phyloP scores from a whole-genome alignment of 257 asterid species.

The Nicotiana tabacum region DNA sequence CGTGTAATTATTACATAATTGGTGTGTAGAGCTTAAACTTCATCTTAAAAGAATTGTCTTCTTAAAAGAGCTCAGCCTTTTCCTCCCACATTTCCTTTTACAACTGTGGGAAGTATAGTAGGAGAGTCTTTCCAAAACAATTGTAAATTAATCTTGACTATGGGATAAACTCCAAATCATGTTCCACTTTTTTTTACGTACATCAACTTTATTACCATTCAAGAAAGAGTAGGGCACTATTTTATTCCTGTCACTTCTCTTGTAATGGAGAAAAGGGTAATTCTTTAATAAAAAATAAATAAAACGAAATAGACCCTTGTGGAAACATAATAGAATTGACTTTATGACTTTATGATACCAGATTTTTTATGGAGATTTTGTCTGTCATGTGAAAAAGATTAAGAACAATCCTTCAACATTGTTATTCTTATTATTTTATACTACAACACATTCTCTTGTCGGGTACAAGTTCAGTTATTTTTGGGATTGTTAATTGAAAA shows the following conservation, averaged over 20 bases:
- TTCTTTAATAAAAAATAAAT: background rate
- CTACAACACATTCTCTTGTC: background rate
- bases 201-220: background rate
- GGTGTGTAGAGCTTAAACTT: background rate
- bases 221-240: background rate
- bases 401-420: background rate
- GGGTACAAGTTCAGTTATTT: background rate
- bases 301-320: background rate
- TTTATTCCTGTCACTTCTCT: background rate
- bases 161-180: background rate
- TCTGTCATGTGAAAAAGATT: constrained; percentile 7
- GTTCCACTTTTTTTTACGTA: constrained; percentile 1
- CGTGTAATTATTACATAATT: background rate
- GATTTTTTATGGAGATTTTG: background rate
- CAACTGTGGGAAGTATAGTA: no score
- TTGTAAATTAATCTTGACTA: background rate
- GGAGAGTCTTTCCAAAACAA: no score
- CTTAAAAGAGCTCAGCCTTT: background rate
- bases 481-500: no score
- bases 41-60: background rate
- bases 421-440: background rate
- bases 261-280: background rate
- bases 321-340: background rate
- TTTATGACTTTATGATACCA: background rate
- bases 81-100: background rate